These are phyloP conservation scores for Glycine tomentella DNA, from an alignment of 306 rosid genomes.

Conservation along the genomic window DNA sequence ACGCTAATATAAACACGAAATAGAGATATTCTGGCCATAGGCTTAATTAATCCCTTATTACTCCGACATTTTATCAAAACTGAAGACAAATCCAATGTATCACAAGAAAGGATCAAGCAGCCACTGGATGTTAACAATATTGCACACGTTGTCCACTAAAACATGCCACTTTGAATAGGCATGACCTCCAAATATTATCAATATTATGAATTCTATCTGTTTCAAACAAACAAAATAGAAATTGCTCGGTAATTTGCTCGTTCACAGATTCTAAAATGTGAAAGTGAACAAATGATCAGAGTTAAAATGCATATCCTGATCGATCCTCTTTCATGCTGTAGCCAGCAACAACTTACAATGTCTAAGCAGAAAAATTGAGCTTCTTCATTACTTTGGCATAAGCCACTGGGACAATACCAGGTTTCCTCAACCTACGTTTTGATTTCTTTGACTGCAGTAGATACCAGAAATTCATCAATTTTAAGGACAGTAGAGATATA, in stretches of 20 bases:
- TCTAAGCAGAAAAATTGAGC: conserved; percentile 72
- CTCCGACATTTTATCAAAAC: conserved; percentile 13
- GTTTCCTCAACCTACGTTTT: conserved; percentile 82
- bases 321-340: conserved; percentile 41
- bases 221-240: conserved; percentile 28
- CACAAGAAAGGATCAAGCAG: conserved; percentile 33
- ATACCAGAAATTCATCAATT: conserved; percentile 42
- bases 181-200: conserved; percentile 39
- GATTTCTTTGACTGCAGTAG: conserved; percentile 89
- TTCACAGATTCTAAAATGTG: conserved; percentile 50
- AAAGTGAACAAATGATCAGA: conserved; percentile 29
- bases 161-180: conserved; percentile 41
- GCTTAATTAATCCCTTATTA: conserved; percentile 22
- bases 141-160: conserved; percentile 35
- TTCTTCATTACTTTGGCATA: conserved; percentile 96
- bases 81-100: conserved; percentile 30
- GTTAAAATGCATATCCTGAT: conserved; percentile 28
- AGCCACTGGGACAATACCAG: conserved; percentile 74
- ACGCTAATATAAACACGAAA: not conserved
- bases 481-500: conserved; percentile 37
- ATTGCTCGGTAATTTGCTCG: conserved; percentile 41
- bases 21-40: too few species aligned
- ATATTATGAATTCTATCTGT: conserved; percentile 36
- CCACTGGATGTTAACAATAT: conserved; percentile 36
- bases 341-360: conserved; percentile 42